Evolutionary conservation across 1,284 basidiomycete species (phyloP), one percentile per base, ranked within the genome.

Genomic region (Moesziomyces globuligerus): DNA sequence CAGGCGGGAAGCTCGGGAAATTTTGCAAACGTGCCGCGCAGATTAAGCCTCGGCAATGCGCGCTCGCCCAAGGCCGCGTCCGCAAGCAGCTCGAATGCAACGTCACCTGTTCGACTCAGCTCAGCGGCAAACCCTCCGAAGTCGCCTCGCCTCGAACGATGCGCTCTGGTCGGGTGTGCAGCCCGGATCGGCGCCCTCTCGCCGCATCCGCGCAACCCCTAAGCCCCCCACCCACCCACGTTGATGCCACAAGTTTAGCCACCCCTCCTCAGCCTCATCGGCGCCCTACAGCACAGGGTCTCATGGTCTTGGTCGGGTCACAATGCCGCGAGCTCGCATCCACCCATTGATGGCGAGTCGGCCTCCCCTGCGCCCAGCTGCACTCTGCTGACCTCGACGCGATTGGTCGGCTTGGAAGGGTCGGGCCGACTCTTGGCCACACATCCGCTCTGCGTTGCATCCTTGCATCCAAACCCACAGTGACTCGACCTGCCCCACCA

Each of bases 31-130:
- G 32, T 13, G 32, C 15, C 15, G 32, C 10, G 23, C 32, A 45
- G 40, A 17, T 45, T 38, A 42, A 39, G 20, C 20, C 50, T 38
- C 42, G 50, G 50, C 48, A 50, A 50, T 36, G 40, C 48, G 43
- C 28, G 18, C 24, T 18, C 25, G 10, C 32, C 13, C 10, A 34
- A 34, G 6, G 15, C 17, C 15, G 29, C 32, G 7, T n/a, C n/a
- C n/a, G n/a, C n/a, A 46, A 37, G 13, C 7, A 36, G 21, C 28
- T 42, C 36, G 24, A 7, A 39, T 28, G 50, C 50, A 46, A 40
- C 50, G 50, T 53, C 43, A 53, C 26, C 50, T 53, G 50, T 13
- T 32, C 21, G 15, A 25, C 13, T 11, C 0, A 15, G 38, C 25
- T 42, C 15, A 24, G 23, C 23, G 18, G 25, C 42, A 21, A 42